Conservation (phyloP, 257 asterid species). For the Salvia hispanica region DNA sequence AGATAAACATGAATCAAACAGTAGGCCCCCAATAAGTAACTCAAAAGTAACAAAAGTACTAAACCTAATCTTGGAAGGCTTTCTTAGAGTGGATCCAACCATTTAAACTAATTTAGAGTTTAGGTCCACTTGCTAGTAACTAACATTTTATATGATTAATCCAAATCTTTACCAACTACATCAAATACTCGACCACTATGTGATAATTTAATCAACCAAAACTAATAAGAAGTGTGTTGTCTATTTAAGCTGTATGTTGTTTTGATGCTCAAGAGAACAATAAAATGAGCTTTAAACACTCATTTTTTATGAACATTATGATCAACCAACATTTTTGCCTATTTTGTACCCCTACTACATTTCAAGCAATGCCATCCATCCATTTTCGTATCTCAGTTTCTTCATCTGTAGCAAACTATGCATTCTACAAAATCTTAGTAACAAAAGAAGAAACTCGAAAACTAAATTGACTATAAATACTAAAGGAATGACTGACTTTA, state of each 20-base stretch:
- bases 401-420: neutral
- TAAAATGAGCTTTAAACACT: neutral
- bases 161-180: neutral
- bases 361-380: neutral
- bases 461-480: neutral
- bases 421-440: neutral
- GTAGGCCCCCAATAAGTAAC: slow-evolving; percentile 26
- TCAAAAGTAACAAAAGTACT: slow-evolving; percentile 5
- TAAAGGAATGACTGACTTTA: slow-evolving; percentile 47
- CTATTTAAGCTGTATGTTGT: neutral
- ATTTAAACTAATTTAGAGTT: slow-evolving; percentile 32
- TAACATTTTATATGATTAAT: neutral
- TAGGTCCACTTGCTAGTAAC: slow-evolving; percentile 25
- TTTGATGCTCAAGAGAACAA: neutral
- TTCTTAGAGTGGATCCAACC: slow-evolving; percentile 37
- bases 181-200: neutral
- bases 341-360: neutral
- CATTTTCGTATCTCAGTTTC: slow-evolving; percentile 4
- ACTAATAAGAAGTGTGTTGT: no score
- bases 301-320: slow-evolving; percentile 1
- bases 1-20: slow-evolving; percentile 30
- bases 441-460: neutral
- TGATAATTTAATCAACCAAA: no score
- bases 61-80: slow-evolving; percentile 30
- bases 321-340: neutral